These are phyloP conservation scores for Aspergillus hiratsukae DNA, from an alignment of 2,329 filamentous ascomycete species.

Conservation along the genomic window DNA sequence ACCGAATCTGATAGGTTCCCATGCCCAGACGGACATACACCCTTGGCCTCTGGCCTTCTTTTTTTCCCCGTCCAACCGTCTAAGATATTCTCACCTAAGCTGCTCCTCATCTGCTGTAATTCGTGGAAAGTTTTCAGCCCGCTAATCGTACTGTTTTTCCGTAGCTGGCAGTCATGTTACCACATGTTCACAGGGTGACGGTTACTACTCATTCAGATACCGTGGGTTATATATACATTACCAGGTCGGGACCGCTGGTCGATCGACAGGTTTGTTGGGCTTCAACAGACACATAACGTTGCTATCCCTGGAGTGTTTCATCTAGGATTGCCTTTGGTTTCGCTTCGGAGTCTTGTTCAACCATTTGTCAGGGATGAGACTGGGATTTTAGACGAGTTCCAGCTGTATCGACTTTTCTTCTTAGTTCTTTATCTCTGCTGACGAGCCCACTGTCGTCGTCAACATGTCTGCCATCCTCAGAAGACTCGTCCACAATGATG, in stretches of 20 bases:
- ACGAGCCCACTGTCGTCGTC: constrained; percentile 5
- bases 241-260: not conserved
- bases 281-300: not conserved
- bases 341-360: not conserved
- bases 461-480: constrained; percentile 47
- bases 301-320: not conserved
- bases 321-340: not conserved
- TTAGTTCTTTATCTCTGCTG: not conserved
- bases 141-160: constrained; percentile 1
- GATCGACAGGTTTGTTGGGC: not conserved
- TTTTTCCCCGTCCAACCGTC: not conserved
- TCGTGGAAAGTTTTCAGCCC: constrained; percentile 4
- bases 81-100: not conserved
- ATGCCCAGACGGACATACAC: not conserved
- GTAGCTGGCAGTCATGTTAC: not conserved
- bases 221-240: not conserved
- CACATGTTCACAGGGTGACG: not conserved
- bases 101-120: not conserved
- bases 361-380: not conserved
- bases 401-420: not conserved
- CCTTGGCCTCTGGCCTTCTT: not conserved
- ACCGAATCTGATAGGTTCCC: not conserved
- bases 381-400: not conserved
- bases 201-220: not conserved
- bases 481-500: constrained; percentile 62